phyloP scores from a whole-genome alignment of 805 yeast species.

The Ogataea glucozyma region DNA sequence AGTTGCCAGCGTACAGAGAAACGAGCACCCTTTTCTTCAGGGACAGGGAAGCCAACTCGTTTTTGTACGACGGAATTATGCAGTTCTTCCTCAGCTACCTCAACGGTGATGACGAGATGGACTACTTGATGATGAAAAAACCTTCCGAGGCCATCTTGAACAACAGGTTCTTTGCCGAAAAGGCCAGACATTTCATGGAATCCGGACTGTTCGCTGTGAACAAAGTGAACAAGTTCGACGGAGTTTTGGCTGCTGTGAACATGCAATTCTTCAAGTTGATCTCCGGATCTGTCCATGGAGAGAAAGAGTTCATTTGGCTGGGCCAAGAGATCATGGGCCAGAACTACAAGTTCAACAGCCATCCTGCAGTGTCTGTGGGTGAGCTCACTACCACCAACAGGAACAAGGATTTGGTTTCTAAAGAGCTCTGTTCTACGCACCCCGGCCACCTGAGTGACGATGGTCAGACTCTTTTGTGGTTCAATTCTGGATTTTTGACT shows the following conservation, averaged over 20 bases:
- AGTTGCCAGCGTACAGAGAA: slow-evolving; percentile 36
- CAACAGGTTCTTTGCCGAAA: slow-evolving; percentile 44
- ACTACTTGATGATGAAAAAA: slow-evolving; percentile 39
- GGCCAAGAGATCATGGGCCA: slow-evolving; percentile 62
- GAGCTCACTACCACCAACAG: slow-evolving; percentile 29
- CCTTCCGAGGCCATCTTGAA: slow-evolving; percentile 37
- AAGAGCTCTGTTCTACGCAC: slow-evolving; percentile 60
- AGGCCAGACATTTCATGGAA: slow-evolving; percentile 48
- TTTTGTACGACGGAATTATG: slow-evolving; percentile 41
- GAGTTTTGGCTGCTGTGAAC: slow-evolving; percentile 45
- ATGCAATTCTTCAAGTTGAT: slow-evolving; percentile 46
- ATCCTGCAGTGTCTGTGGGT: slow-evolving; percentile 62
- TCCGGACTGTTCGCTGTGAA: slow-evolving; percentile 50
- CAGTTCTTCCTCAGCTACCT: slow-evolving; percentile 47
- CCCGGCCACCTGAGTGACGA: slow-evolving; percentile 63
- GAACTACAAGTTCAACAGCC: slow-evolving; percentile 48
- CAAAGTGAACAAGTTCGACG: slow-evolving; percentile 49
- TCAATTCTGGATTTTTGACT: slow-evolving; percentile 66
- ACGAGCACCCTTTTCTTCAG: slow-evolving; percentile 49
- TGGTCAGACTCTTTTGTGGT: slow-evolving; percentile 55
- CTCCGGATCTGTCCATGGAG: slow-evolving; percentile 67
- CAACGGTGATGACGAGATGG: slow-evolving; percentile 45
- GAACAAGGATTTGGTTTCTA: slow-evolving; percentile 32
- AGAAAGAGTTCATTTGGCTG: slow-evolving; percentile 76
- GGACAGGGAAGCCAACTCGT: slow-evolving; percentile 45